Evolutionary conservation across 768 basidiomycete genomes (phyloP), one percentile per base, ranked within the genome.

Genomic region (Mycena vulgaris): DNA sequence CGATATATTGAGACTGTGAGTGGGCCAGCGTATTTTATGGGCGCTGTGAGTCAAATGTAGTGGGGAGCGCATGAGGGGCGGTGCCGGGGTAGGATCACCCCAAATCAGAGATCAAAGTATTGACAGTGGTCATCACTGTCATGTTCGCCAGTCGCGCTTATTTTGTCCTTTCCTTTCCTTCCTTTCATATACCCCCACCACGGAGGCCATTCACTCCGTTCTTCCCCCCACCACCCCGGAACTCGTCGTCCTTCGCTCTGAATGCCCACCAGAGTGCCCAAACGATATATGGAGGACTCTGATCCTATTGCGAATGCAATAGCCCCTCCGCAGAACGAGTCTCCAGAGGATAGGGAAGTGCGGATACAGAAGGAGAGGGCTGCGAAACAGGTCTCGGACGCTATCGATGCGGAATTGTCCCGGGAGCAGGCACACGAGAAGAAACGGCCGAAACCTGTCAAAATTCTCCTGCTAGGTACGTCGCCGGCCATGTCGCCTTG

Each of bases 351-450:
- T 64, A 81, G 84, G 5, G 81, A 85, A 19, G 72, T 69, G 0
- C 85, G 91, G 17, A 75, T 89, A 0, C 77, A 80, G 39, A 79
- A 79, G 11, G 89, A 92, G 74, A 80, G 80, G 25, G 88, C 89
- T 71, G 90, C 90, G 7, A 87, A 88, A 71, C 82, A 81, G 66
- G 78, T 89, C 72, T 91, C 89, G 21, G 89, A 91, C 70, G 86
- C 85, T 30, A 92, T 92, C 75, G 91, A 92, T 75, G 90, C 90
- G 45, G 87, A 89, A 71, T 79, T 92, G 56, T 88, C 88, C 73
- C 82, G 83, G 30, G 89, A 90, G 78, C 81, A 86, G 65, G 75
- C 81, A 64, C 84, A 85, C 23, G 87, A 86, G 62, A 89, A 84
- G 79, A 89, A 83, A 77, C 80, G 78, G 55, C 81, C 85, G 5